phyloP scores from a whole-genome alignment of 805 yeast species.

The Zygotorulaspora chibaensis region DNA sequence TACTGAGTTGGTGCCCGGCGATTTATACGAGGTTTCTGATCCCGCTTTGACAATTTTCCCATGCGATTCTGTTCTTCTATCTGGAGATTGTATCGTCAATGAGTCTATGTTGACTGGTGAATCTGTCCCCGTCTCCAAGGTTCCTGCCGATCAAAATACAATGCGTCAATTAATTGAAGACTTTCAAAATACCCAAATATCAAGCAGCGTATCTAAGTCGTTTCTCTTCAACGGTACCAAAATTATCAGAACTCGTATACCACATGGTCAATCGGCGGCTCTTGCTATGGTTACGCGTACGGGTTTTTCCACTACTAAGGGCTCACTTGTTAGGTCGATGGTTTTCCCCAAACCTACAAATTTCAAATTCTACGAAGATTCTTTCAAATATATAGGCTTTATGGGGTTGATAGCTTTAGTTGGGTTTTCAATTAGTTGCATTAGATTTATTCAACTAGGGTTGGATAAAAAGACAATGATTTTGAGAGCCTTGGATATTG shows the following conservation, averaged over 20 bases:
- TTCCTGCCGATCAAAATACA: conserved; percentile 58
- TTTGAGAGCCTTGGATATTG: conserved; percentile 84
- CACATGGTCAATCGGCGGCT: conserved; percentile 51
- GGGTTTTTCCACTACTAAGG: conserved; percentile 94
- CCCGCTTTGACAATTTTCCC: conserved; percentile 73
- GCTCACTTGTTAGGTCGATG: conserved; percentile 91
- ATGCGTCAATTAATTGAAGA: conserved; percentile 55
- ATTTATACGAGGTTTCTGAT: conserved; percentile 85
- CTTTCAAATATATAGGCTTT: conserved; percentile 92
- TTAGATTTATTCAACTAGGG: conserved; percentile 75
- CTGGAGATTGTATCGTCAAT: conserved; percentile 95
- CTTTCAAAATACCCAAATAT: conserved; percentile 51
- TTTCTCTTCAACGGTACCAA: conserved; percentile 86
- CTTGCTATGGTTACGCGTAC: conserved; percentile 84
- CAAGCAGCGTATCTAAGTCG: conserved; percentile 65
- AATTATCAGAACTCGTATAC: conserved; percentile 73
- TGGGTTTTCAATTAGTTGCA: conserved; percentile 81
- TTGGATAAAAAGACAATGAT: conserved; percentile 65
- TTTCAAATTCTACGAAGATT: conserved; percentile 88
- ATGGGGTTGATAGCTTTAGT: conserved; percentile 81
- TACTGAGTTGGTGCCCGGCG: conserved; percentile 89
- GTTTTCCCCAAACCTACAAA: conserved; percentile 92
- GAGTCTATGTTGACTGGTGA: conserved; percentile 99
- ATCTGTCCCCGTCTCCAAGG: conserved; percentile 90
- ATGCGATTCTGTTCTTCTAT: conserved; percentile 79